These are phyloP conservation scores for Claviceps sp. DNA, from an alignment of 2,329 filamentous ascomycete genomes.

Conservation along the genomic window DNA sequence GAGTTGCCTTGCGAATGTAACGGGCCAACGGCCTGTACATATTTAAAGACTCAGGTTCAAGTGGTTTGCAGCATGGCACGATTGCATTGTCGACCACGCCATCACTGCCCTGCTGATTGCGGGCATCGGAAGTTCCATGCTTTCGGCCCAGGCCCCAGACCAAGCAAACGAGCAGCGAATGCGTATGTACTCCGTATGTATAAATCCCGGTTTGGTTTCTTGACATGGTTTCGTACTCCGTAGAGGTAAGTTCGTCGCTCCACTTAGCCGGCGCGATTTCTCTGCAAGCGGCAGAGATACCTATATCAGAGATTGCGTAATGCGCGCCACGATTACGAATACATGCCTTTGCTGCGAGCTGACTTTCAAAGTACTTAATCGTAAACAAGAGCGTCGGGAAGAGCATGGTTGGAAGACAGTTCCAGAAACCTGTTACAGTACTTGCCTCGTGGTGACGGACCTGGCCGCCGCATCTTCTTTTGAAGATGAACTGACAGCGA, in stretches of 20 bases:
- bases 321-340: not conserved
- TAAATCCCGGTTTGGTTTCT: not conserved
- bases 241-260: not conserved
- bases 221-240: no score
- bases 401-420: no score
- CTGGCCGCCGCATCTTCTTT: no score
- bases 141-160: not conserved
- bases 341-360: not conserved
- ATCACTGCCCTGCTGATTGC: not conserved
- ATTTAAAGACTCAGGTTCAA: not conserved
- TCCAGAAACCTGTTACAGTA: no score
- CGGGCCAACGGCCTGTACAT: no score
- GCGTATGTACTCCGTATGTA: no score
- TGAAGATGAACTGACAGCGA: no score
- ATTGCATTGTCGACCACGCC: not conserved
- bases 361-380: not conserved
- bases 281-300: not conserved
- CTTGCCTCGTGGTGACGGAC: no score
- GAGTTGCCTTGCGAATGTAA: no score
- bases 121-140: not conserved
- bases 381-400: not conserved
- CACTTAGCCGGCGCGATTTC: not conserved
- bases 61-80: not conserved
- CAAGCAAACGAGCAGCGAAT: not conserved
- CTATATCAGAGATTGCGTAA: slow-evolving; percentile 1